Evolutionary conservation across 805 yeast genomes (phyloP).

Genomic region (Nakazawaea anatomiae): DNA sequence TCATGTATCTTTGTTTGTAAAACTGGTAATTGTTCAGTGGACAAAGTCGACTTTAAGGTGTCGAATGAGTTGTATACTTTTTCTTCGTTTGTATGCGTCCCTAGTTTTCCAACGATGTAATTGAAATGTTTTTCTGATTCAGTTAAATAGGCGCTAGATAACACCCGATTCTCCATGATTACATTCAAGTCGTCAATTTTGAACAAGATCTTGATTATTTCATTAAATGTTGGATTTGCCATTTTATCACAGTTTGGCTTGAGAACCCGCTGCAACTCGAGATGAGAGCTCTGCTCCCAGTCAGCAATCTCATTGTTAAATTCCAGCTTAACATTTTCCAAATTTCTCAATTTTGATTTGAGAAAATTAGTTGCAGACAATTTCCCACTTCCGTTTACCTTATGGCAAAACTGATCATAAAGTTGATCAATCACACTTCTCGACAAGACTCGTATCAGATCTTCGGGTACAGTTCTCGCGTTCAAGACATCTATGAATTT

Average conservation of each 20-base stretch:
- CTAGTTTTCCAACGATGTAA: slow-evolving; percentile 26
- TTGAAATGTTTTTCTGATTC: slow-evolving; percentile 17
- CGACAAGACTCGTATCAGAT: slow-evolving; percentile 19
- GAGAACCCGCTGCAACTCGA: slow-evolving; percentile 26
- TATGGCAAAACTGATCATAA: slow-evolving; percentile 2
- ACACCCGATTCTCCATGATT: slow-evolving; percentile 21
- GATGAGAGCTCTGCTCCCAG: slow-evolving; percentile 29
- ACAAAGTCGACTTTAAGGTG: neutral
- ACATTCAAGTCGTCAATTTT: slow-evolving; percentile 27
- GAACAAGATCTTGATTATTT: slow-evolving; percentile 22
- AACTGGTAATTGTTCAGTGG: slow-evolving; percentile 1
- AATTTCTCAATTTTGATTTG: slow-evolving; percentile 9
- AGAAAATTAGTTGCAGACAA: neutral
- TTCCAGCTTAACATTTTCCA: slow-evolving; percentile 8
- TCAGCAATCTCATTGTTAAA: slow-evolving; percentile 18
- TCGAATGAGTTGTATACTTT: neutral
- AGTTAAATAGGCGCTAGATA: slow-evolving; percentile 16
- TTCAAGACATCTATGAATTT: slow-evolving; percentile 21
- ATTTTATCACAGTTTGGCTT: slow-evolving; percentile 22
- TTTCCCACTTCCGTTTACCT: neutral
- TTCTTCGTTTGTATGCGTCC: slow-evolving; percentile 1
- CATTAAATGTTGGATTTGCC: slow-evolving; percentile 21
- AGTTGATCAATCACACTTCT: slow-evolving; percentile 21
- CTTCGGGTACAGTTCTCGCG: slow-evolving; percentile 23
- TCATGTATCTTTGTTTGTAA: slow-evolving; percentile 7